Conservation (phyloP, 495 filamentous ascomycete genomes). For the Penicillium coffeae region DNA sequence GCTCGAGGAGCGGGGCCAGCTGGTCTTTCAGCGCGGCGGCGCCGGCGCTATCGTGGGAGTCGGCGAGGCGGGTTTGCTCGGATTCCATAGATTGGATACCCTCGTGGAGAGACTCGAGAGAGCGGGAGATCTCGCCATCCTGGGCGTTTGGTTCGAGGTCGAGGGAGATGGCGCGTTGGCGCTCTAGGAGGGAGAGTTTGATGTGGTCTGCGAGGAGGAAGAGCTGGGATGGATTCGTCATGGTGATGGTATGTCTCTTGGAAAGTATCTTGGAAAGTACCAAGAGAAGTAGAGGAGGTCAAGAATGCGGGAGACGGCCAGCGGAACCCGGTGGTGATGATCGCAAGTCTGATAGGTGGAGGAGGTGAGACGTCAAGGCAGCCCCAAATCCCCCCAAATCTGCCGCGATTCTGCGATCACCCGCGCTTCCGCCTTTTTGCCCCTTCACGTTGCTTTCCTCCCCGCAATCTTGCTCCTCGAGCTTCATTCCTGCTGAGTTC, state of each 20-base stretch:
- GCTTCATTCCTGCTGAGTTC: no score
- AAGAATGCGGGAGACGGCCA: background rate
- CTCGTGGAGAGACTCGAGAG: constrained; percentile 78
- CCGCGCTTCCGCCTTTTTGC: constrained; percentile 8
- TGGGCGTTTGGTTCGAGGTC: constrained; percentile 79
- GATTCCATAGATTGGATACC: constrained; percentile 73
- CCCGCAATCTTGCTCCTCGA: background rate
- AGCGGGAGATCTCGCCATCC: constrained; percentile 85
- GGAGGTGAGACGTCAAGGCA: background rate
- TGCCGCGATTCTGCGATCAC: constrained; percentile 20
- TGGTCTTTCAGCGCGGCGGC: constrained; percentile 67
- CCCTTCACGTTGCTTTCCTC: constrained; percentile 2
- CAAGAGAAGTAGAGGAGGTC: background rate
- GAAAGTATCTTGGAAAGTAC: no score
- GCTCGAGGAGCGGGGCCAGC: constrained; percentile 53
- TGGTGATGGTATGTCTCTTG: constrained; percentile 34
- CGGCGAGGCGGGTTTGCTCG: constrained; percentile 58
- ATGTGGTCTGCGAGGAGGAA: constrained; percentile 55
- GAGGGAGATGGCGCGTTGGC: constrained; percentile 84
- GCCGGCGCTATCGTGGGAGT: constrained; percentile 51
- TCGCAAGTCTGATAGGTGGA: background rate
- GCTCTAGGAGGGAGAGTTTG: constrained; percentile 64
- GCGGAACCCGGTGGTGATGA: background rate
- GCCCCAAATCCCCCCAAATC: background rate
- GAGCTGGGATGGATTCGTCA: constrained; percentile 55